A percentile compares a stretch with the other conserved stretches of the same genome.
These are phyloP conservation scores for Yamadazyma trypodendri DNA, from an alignment of 1,139 yeast genomes.

Conservation along the genomic window DNA sequence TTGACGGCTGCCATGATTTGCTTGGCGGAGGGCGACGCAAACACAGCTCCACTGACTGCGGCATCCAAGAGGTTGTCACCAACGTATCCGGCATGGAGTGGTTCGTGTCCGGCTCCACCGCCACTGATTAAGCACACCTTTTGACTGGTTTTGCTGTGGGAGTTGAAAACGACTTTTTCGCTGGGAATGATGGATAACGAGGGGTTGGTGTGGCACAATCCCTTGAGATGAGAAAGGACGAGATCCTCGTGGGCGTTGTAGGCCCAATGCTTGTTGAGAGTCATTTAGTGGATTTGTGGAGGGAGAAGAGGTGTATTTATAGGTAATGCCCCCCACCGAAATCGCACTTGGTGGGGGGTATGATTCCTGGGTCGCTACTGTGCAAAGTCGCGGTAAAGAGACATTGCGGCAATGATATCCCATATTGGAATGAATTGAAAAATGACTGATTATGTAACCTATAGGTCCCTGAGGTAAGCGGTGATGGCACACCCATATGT, in stretches of 20 bases:
- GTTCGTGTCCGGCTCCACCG: conserved; percentile 97
- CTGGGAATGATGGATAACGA: conserved; percentile 58
- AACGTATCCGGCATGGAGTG: conserved; percentile 87
- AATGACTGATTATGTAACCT: no score
- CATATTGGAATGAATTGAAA: no score
- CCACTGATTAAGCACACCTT: conserved; percentile 79
- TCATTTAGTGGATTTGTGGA: conserved; percentile 1
- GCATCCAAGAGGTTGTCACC: conserved; percentile 81
- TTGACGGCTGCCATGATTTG: conserved; percentile 75
- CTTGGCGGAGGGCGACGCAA: conserved; percentile 92
- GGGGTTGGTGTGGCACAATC: conserved; percentile 70
- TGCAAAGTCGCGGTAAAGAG: no score
- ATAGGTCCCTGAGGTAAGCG: no score
- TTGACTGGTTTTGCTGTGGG: conserved; percentile 31
- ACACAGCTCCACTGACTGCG: conserved; percentile 85
- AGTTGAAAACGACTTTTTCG: conserved; percentile 65
- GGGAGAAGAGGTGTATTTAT: not conserved
- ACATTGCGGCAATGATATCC: no score
- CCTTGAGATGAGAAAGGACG: conserved; percentile 62
- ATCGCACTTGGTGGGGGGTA: no score
- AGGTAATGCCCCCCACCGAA: not conserved
- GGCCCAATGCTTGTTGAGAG: conserved; percentile 49
- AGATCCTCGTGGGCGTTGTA: conserved; percentile 52
- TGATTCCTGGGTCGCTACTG: no score
- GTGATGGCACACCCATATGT: not conserved